Base-by-base conservation (phyloP, 31 red algal species). In the Asparagopsis taxiformis region DNA sequence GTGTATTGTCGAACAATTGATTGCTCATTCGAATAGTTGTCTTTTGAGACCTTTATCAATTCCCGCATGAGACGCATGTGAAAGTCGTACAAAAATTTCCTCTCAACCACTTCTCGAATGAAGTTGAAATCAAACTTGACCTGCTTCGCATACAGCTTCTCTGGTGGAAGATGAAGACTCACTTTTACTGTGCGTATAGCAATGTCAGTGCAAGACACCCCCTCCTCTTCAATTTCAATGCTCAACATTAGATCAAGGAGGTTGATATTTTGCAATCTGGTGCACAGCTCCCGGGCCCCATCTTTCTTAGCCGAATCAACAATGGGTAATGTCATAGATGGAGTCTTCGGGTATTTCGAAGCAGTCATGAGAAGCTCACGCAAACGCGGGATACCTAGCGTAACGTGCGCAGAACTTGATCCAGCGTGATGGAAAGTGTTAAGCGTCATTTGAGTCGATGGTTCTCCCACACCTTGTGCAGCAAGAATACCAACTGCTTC, bases 401-500 rank as follows among this genome's bases (percentile, higher is more conserved):
- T 98, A 1, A 98, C 95, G 59, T 94, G 91, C 31, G 72, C 90
- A 19, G 90, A 90, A 41, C 85, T 92, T 68, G 93, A 94, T 2
- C 95, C 95, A 34, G 91, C 91, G 72, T 94, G 93, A 67, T 98
- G 95, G 80, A 98, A 98, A 17, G 95, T 98, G 60, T 98, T 98
- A 29, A 98, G 55, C 22, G 95, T 98, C 95, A 98, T 98, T 46
- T 98, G 95, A 17, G 95, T 98, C 22, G 85, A 91, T 46, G 95
- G 95, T 69, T 98, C 95, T 4, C 95, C 95, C 25, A 98, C 72
- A 30, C 90, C 78, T 65, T 98, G 95, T 10, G 91, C 95, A 10
- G 95, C 95, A 50, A 98, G 34, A 2, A 98, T 67, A 41, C 95
- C 90, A 4, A 98, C 95, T 33, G 85, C 61, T 30, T 98, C 95